Evolutionary conservation across 306 rosid species (phyloP).

Genomic region (Castanopsis chinensis): DNA sequence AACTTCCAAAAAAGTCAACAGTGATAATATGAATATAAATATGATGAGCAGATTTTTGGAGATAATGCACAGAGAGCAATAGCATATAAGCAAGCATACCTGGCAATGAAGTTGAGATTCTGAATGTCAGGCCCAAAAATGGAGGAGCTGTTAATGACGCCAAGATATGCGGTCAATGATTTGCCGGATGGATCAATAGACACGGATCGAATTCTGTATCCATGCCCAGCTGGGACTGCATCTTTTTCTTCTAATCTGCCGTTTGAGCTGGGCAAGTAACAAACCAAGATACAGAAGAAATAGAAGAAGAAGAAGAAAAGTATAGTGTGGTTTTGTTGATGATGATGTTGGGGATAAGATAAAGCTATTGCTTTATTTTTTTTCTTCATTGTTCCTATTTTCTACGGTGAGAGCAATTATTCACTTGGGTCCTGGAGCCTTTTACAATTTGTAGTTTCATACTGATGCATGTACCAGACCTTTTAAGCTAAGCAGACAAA

Average conservation of each 20-base stretch:
- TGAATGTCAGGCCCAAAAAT: slow-evolving; percentile 65
- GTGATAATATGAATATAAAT: too few species aligned
- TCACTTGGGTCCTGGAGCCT: too few species aligned
- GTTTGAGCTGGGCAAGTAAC: not conserved
- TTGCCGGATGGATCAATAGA: slow-evolving; percentile 8
- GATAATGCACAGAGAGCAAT: too few species aligned
- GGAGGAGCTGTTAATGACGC: slow-evolving; percentile 49
- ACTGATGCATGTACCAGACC: too few species aligned
- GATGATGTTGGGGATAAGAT: not conserved
- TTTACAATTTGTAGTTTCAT: too few species aligned
- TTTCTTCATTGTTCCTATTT: too few species aligned
- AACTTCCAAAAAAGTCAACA: too few species aligned
- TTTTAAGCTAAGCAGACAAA: too few species aligned
- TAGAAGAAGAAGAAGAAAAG: not conserved
- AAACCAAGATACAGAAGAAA: slow-evolving; percentile 8
- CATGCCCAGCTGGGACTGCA: slow-evolving; percentile 41
- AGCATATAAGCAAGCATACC: slow-evolving; percentile 33
- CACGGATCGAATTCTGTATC: slow-evolving; percentile 45
- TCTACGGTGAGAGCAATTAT: too few species aligned
- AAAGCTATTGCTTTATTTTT: not conserved
- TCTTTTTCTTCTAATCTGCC: not conserved
- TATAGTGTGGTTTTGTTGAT: not conserved
- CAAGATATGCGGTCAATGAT: slow-evolving; percentile 56
- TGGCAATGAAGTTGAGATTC: slow-evolving; percentile 50
- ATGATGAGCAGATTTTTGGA: too few species aligned